phyloP scores from a whole-genome alignment of 768 basidiomycete genomes.

The Agrocybe praecox region DNA sequence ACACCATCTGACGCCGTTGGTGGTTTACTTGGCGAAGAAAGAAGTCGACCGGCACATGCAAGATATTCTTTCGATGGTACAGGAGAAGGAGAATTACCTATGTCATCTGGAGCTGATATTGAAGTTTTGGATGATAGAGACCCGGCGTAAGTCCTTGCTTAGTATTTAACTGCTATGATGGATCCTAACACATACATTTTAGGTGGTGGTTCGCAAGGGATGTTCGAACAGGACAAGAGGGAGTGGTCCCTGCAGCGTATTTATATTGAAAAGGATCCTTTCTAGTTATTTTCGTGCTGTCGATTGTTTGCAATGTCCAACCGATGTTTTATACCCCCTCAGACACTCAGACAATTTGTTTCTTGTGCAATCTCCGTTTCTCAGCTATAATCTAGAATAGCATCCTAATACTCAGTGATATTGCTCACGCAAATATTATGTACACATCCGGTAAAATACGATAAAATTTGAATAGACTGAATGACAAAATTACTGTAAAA shows the following conservation, averaged over 20 bases:
- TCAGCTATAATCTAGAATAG: constrained; percentile 14
- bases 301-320: constrained; percentile 32
- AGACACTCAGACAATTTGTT: constrained; percentile 12
- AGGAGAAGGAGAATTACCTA: constrained; percentile 76
- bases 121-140: constrained; percentile 82
- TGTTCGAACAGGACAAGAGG: constrained; percentile 76
- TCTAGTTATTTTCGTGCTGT: constrained; percentile 37
- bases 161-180: neutral
- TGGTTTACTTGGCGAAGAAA: constrained; percentile 63
- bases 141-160: constrained; percentile 59
- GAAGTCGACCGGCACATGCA: constrained; percentile 75
- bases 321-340: constrained; percentile 22
- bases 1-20: constrained; percentile 80
- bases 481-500: too few species aligned
- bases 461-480: neutral
- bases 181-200: constrained; percentile 18
- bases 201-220: constrained; percentile 97
- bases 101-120: constrained; percentile 70
- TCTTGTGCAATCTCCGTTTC: constrained; percentile 11
- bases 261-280: constrained; percentile 62
- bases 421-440: neutral
- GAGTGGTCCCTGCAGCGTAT: constrained; percentile 91
- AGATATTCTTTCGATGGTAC: constrained; percentile 81
- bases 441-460: neutral
- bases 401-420: constrained; percentile 6